phyloP scores from a whole-genome alignment of 768 basidiomycete genomes.

The Calocybe indica region DNA sequence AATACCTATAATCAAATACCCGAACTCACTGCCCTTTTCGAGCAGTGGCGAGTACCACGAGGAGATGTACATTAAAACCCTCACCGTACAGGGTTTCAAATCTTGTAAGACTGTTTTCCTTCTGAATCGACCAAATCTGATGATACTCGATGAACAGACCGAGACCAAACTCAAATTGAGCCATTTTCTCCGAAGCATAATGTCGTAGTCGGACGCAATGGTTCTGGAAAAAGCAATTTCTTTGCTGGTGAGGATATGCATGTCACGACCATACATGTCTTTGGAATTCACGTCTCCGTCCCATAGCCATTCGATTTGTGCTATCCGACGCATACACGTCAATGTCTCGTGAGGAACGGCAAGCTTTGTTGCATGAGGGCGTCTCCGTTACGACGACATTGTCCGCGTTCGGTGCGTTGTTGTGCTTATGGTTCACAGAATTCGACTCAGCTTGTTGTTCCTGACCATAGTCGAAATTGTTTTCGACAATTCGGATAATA shows the following conservation, averaged over 20 bases:
- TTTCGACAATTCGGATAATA: conserved; percentile 91
- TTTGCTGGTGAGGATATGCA: conserved; percentile 66
- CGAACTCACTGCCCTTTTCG: too few species aligned
- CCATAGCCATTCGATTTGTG: conserved; percentile 89
- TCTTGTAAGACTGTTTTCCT: conserved; percentile 60
- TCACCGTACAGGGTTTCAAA: conserved; percentile 95
- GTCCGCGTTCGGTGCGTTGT: conserved; percentile 74
- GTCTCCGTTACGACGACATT: conserved; percentile 83
- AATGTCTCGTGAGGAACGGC: conserved; percentile 89
- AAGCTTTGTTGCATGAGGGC: conserved; percentile 91
- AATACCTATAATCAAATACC: too few species aligned
- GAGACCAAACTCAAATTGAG: conserved; percentile 88
- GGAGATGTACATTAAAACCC: conserved; percentile 78
- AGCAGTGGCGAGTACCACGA: too few species aligned
- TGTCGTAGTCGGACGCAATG: conserved; percentile 96
- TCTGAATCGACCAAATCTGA: neutral
- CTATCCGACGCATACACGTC: conserved; percentile 97
- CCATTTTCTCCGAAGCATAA: conserved; percentile 93
- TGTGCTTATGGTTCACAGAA: neutral
- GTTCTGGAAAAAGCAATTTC: conserved; percentile 98
- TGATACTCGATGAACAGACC: conserved; percentile 38
- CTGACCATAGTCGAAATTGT: conserved; percentile 71
- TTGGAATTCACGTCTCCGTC: neutral
- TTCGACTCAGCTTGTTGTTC: neutral
- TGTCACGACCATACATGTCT: neutral